Evolutionary conservation across 2,329 filamentous ascomycete species (phyloP).

Genomic region (Cladosporium sphaerospermum): DNA sequence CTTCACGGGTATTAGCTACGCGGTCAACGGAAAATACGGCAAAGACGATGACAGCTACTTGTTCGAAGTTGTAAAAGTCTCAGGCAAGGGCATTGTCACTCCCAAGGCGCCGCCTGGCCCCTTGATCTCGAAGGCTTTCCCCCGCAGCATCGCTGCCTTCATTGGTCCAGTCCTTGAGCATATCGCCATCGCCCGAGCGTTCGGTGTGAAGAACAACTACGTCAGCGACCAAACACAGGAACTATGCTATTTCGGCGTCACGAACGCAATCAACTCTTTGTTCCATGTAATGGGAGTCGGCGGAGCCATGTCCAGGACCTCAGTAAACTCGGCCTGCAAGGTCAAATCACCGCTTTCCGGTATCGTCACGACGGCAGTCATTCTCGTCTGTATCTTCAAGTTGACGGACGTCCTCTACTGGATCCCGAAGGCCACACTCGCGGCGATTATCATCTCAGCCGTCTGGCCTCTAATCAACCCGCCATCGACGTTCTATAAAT

Average conservation of each 20-base stretch:
- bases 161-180: conserved; percentile 58
- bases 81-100: conserved; percentile 48
- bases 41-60: conserved; percentile 38
- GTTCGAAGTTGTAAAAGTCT: conserved; percentile 54
- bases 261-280: conserved; percentile 50
- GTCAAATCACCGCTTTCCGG: conserved; percentile 58
- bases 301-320: conserved; percentile 61
- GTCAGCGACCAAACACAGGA: conserved; percentile 60
- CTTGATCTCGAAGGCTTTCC: conserved; percentile 50
- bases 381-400: conserved; percentile 57
- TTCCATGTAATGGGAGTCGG: conserved; percentile 61
- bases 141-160: conserved; percentile 54
- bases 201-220: conserved; percentile 57
- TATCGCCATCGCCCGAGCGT: conserved; percentile 58
- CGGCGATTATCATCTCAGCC: conserved; percentile 61
- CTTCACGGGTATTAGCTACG: conserved; percentile 58
- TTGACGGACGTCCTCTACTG: conserved; percentile 56
- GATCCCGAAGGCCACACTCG: conserved; percentile 60
- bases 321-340: conserved; percentile 59
- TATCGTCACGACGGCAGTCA: conserved; percentile 54
- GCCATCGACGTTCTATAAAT: conserved; percentile 54
- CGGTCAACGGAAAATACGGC: conserved; percentile 49
- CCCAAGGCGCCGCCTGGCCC: conserved; percentile 43
- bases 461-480: conserved; percentile 57
- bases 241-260: conserved; percentile 53